These are phyloP conservation scores for Serendipita sp. DNA, from an alignment of 768 basidiomycete genomes.

Conservation along the genomic window DNA sequence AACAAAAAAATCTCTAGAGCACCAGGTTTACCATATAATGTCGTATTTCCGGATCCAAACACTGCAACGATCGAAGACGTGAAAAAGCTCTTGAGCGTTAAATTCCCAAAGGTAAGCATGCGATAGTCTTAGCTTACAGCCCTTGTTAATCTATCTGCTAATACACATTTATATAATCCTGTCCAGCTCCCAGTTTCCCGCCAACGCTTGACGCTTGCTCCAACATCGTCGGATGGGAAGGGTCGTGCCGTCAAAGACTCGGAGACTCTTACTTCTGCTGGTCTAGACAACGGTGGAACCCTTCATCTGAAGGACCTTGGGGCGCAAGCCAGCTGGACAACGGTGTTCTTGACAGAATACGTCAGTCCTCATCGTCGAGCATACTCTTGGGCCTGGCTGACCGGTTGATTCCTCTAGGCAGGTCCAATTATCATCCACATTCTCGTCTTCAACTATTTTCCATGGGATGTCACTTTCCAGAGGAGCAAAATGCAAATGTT, in stretches of 20 bases:
- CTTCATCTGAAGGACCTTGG: slow-evolving; percentile 81
- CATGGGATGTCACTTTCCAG: slow-evolving; percentile 54
- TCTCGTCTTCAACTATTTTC: slow-evolving; percentile 51
- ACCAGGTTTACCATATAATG: neutral
- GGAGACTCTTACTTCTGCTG: slow-evolving; percentile 13
- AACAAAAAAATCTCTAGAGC: neutral
- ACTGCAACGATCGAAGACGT: neutral
- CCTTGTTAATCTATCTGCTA: neutral
- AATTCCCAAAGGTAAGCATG: slow-evolving; percentile 1
- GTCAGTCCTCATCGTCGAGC: slow-evolving; percentile 30
- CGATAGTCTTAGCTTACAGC: neutral
- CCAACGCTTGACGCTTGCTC: neutral
- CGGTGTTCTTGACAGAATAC: slow-evolving; percentile 89
- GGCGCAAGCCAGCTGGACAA: slow-evolving; percentile 73
- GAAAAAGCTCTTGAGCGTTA: slow-evolving; percentile 4
- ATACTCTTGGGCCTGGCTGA: slow-evolving; percentile 3
- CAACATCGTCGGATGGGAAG: neutral
- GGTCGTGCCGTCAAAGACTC: neutral
- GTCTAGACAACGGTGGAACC: slow-evolving; percentile 42
- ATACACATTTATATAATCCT: too few species aligned
- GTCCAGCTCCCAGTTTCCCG: neutral
- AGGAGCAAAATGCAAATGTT: slow-evolving; percentile 70
- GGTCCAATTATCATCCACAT: slow-evolving; percentile 88
- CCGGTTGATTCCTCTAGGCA: slow-evolving; percentile 27
- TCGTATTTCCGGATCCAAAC: neutral